Evolutionary conservation across 345 rosid genomes (phyloP).

Genomic region (Sonneratia caseolaris): DNA sequence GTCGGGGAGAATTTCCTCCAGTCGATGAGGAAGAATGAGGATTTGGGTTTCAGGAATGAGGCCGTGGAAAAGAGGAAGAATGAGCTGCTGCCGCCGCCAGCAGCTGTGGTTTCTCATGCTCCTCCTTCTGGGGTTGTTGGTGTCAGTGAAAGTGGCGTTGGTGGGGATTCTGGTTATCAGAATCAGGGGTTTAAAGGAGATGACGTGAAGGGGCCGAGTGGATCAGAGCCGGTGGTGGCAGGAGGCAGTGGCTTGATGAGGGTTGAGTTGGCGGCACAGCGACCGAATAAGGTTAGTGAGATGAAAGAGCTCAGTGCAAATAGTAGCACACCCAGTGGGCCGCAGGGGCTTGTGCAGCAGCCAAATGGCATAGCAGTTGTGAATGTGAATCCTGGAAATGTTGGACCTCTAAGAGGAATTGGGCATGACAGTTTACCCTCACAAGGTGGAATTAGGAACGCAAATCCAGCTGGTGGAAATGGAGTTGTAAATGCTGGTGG

Average conservation of each 20-base stretch:
- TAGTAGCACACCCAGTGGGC: slow-evolving; percentile 10
- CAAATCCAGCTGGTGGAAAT: slow-evolving; percentile 25
- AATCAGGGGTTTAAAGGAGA: slow-evolving; percentile 28
- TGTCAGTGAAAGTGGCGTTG: slow-evolving; percentile 26
- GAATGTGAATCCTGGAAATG: slow-evolving; percentile 18
- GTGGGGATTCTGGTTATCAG: slow-evolving; percentile 21
- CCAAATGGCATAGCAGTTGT: slow-evolving; percentile 12
- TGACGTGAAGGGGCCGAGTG: slow-evolving; percentile 21
- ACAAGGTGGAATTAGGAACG: slow-evolving; percentile 23
- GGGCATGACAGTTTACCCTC: slow-evolving; percentile 28
- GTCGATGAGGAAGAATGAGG: slow-evolving; percentile 43
- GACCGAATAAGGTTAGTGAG: slow-evolving; percentile 22
- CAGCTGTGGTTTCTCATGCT: slow-evolving; percentile 16
- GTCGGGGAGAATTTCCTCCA: slow-evolving; percentile 75
- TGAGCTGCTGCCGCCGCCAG: slow-evolving; percentile 12
- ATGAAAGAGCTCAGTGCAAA: slow-evolving; percentile 27
- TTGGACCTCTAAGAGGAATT: slow-evolving; percentile 8
- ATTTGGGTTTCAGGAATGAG: slow-evolving; percentile 23
- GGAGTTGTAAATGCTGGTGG: slow-evolving; percentile 20
- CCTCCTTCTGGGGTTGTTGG: slow-evolving; percentile 33
- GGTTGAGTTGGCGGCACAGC: slow-evolving; percentile 49
- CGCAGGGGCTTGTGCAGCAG: slow-evolving; percentile 18
- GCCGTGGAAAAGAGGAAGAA: slow-evolving; percentile 14
- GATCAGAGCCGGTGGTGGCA: background rate
- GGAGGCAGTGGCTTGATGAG: slow-evolving; percentile 42